Evolutionary conservation across 2,329 filamentous ascomycete species (phyloP), one percentile per base, ranked within the genome.

Genomic region (Colletotrichum sp.): DNA sequence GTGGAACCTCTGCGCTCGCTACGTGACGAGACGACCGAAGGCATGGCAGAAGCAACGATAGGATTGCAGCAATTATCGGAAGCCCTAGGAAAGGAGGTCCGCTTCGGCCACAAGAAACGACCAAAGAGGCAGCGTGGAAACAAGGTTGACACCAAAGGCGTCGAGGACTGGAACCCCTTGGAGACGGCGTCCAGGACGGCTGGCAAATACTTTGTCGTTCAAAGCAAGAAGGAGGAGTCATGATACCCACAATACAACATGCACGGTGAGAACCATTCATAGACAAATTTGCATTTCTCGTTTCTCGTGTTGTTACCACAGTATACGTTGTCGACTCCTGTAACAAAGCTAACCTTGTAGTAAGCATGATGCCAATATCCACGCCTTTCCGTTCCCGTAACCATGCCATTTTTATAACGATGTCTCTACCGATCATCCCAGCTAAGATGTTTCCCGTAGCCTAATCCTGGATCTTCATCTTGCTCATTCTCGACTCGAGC

Each of bases 171-270:
- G 91, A 90, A 97, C 86, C 92, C 93, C 1, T 83, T 97, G 64
- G 89, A 88, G 2, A 89, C 90, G 70, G 94, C 95, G 1, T 87
- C 90, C 18, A 91, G 90, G 80, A 95, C 88, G 70, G 90, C 90
- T 6, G 94, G 94, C 16, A 91, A 89, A 78, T 97, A 93, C 80
- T 96, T 97, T 79, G 92, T 96, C 9, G 95, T 97, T 3, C 91
- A 95, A 77, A 93, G 90, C 78, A 89, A 88, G 77, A 83, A 84
- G 71, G 78, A 80, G 34, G 43, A 58, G 12, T 25, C 78, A 79
- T 52, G 79, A 81, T 56, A 61, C 34, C 34, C 52, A 66, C 30
- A 18, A 39, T n/a, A 39, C 30, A 74, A 62, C n/a, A 70, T 64
- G 74, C 61, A 27, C 48, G 56, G 62, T 68, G 56, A 62, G 32